A percentile compares a stretch with the other conserved stretches of the same genome.
Conservation (phyloP, 768 basidiomycete genomes). For the Russula emetica region DNA sequence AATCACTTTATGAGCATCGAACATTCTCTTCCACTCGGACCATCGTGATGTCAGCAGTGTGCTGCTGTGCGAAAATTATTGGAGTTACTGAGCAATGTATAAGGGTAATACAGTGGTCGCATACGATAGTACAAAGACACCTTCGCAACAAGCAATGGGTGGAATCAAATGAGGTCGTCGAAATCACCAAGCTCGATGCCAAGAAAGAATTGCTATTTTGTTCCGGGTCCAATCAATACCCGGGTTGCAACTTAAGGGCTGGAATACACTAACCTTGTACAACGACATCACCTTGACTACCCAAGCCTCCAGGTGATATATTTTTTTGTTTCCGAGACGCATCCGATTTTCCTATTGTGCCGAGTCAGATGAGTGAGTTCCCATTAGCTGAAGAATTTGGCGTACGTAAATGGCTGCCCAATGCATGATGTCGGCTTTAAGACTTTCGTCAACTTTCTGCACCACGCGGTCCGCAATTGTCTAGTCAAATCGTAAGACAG, state of each 20-base stretch:
- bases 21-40: background rate
- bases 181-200: constrained; percentile 58
- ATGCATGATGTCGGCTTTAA: constrained; percentile 93
- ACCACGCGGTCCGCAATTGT: constrained; percentile 88
- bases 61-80: background rate
- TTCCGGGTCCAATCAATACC: constrained; percentile 7
- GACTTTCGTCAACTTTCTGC: constrained; percentile 79
- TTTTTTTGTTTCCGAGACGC: constrained; percentile 89
- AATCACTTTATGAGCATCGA: background rate
- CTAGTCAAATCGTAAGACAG: constrained; percentile 39
- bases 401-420: constrained; percentile 96
- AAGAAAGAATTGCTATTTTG: constrained; percentile 46
- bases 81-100: background rate
- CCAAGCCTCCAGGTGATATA: constrained; percentile 97
- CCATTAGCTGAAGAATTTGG: constrained; percentile 13
- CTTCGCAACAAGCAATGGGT: background rate
- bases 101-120: constrained; percentile 6
- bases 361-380: background rate
- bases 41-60: background rate
- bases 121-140: background rate
- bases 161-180: constrained; percentile 34
- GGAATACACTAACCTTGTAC: constrained; percentile 58
- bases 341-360: constrained; percentile 80
- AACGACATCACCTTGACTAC: constrained; percentile 93
- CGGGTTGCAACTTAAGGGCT: background rate